Conservation (phyloP, 2,329 filamentous ascomycete species). For the Bisporella sp. region DNA sequence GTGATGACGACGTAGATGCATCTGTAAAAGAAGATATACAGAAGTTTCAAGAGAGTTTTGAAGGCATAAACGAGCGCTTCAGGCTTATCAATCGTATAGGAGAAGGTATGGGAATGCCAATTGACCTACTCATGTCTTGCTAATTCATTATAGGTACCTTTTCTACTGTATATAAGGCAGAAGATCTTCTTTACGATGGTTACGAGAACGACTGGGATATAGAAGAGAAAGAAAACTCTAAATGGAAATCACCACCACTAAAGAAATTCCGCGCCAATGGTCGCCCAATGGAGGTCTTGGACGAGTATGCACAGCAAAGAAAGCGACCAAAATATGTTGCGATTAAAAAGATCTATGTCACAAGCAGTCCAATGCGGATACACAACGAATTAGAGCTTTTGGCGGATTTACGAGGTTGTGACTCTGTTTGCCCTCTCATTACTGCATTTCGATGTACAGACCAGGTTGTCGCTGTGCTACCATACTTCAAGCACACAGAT, state of each 20-base stretch:
- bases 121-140: neutral
- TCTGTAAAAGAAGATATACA: constrained; percentile 79
- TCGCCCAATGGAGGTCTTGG: constrained; percentile 15
- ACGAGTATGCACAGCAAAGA: constrained; percentile 29
- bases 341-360: constrained; percentile 99
- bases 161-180: constrained; percentile 97
- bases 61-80: constrained; percentile 76
- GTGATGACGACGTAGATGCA: constrained; percentile 55
- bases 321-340: constrained; percentile 74
- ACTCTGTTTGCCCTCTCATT: constrained; percentile 87
- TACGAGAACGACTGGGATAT: constrained; percentile 87
- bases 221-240: constrained; percentile 53
- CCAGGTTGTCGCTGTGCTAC: constrained; percentile 89
- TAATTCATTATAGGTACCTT: constrained; percentile 66
- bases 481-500: constrained; percentile 92
- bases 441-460: constrained; percentile 94
- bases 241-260: constrained; percentile 63
- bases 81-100: constrained; percentile 94
- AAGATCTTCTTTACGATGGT: constrained; percentile 78
- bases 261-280: constrained; percentile 43
- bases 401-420: constrained; percentile 74
- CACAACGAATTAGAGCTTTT: constrained; percentile 94
- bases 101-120: constrained; percentile 56
- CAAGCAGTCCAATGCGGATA: constrained; percentile 86
- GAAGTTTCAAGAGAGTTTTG: constrained; percentile 74